Base-by-base conservation (phyloP, 2,329 filamentous ascomycete species). In the Diplodia mutila region DNA sequence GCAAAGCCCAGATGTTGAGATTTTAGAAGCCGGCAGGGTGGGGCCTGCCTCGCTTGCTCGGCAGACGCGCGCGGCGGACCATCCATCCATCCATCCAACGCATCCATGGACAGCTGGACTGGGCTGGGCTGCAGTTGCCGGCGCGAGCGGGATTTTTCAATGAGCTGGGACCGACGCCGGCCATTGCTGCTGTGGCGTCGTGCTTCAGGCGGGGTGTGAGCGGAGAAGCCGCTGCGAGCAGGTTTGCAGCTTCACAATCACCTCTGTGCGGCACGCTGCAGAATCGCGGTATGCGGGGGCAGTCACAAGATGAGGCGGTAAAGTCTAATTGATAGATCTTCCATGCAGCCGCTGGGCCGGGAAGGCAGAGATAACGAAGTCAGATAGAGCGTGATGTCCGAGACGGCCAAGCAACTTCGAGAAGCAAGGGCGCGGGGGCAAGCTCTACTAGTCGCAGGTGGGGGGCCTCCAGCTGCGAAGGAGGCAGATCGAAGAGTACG, bases 401-500 rank as follows among this genome's bases (percentile, higher is more conserved):
- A 34, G 27, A 9, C 42, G 46, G 46, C 59, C 57, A 48, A 61
- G 57, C 57, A 61, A 29, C 57, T 49, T 63, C 59, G 37, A 51
- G 46, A 63, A 63, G 59, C 59, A 63, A 63, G 59, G 59, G 46
- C 59, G 59, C 59, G 29, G 42, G 42, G 29, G 59, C 29, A 27
- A 34, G 46, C 59, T 51, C 54, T 59, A 37, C 18, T 37, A 39
- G 21, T 29, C 8, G 53, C 29, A 37, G 32, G 21, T 32, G 57
- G 14, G 39, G 59, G 48, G 57, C 57, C 16, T 16, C 39, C 25
- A 32, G 39, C 23, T 9, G 8, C 16, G 29, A 34, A 48, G 25
- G 27, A 63, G n/a, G 27, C 25, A 61, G 55, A 55, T 78, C 51
- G 16, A 37, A 18, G 57, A 51, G 49, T 29, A 63, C 59, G 59